phyloP scores from a whole-genome alignment of 2,329 filamentous ascomycete species.

The Chaetomium sp. region DNA sequence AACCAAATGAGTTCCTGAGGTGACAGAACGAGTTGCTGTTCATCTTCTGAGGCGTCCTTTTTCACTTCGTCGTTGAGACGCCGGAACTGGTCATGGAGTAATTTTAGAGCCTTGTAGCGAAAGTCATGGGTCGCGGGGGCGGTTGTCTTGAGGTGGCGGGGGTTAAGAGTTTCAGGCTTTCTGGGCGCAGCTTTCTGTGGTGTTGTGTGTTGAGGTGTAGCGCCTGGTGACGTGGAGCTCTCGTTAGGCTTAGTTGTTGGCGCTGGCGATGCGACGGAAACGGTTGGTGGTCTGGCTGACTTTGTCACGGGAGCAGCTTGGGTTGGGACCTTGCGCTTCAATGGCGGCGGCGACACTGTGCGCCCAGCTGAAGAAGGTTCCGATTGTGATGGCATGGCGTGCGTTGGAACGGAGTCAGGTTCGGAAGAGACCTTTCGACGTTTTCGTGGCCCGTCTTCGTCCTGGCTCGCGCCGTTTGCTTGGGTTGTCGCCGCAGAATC shows the following conservation, averaged over 20 bases:
- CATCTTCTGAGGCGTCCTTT: slow-evolving; percentile 43
- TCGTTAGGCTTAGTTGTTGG: neutral
- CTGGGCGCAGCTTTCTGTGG: slow-evolving; percentile 20
- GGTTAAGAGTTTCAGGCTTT: slow-evolving; percentile 55
- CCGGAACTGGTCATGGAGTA: slow-evolving; percentile 59
- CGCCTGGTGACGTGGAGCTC: neutral
- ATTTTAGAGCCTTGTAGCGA: slow-evolving; percentile 51
- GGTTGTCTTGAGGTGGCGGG: slow-evolving; percentile 52
- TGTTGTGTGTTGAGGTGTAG: slow-evolving; percentile 9
- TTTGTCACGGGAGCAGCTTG: slow-evolving; percentile 1
- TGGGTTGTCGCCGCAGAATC: slow-evolving; percentile 1
- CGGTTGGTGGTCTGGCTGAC: slow-evolving; percentile 1
- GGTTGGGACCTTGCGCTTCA: slow-evolving; percentile 17
- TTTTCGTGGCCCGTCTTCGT: slow-evolving; percentile 22
- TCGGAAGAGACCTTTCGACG: slow-evolving; percentile 21
- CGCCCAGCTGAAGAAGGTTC: slow-evolving; percentile 13
- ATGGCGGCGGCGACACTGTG: slow-evolving; percentile 22
- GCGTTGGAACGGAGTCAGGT: slow-evolving; percentile 4
- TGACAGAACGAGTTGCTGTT: slow-evolving; percentile 50
- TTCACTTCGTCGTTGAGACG: slow-evolving; percentile 59
- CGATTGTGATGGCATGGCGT: neutral
- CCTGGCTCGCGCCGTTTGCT: slow-evolving; percentile 6
- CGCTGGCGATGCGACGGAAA: slow-evolving; percentile 4
- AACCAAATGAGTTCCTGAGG: slow-evolving; percentile 62
- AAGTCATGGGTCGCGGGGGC: slow-evolving; percentile 52